Base-by-base conservation (phyloP, 352 stramenopile species). In the Pythium pyrilobum region DNA sequence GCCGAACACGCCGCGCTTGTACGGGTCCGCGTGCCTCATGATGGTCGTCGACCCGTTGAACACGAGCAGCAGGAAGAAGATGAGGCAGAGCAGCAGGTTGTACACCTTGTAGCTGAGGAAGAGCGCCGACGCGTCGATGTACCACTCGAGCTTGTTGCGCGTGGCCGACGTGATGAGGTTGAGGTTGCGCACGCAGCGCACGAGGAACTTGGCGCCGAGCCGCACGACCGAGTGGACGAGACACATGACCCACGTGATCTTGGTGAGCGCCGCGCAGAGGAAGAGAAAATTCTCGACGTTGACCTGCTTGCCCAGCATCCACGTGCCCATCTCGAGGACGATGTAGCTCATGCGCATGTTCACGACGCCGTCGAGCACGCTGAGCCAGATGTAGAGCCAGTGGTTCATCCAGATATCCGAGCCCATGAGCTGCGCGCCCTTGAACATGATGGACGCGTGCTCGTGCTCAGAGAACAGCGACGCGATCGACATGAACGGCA, bases 341-440 rank as follows among this genome's bases (percentile, higher is more conserved):
- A 71, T 66, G 43, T 85, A 85, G 23, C 63, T 87, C 59, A 80
- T 71, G 0, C 74, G 67, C 1, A 85, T 12, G 43, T 70, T 83
- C 4, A 68, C 54, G 11, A 85, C 43, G 5, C 73, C 65, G n/a
- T 87, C 74, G 29, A 83, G 41, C 9, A 83, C 71, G 49, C 76
- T 85, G 3, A 85, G 46, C 8, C 65, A 33, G 8, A 85, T 83
- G 52, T 87, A 87, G 0, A 85, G 59, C 76, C 76, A 87, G 45
- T 87, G 73, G 56, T 87, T 87, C 54, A 87, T 81, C 76, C 76
- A 85, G 6, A 81, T 61, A 37, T 85, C 73, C 1, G 76, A 87
- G 2, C 69, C 76, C 66, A 83, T 77, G 32, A 87, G 56, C 7
- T 74, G 41, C 38, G 62, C 65, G 25, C 73, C 76, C 28, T 83